Evolutionary conservation across 2,329 filamentous ascomycete genomes (phyloP), one percentile per base, ranked within the genome.

Genomic region (Coleophoma eucalyptorum): DNA sequence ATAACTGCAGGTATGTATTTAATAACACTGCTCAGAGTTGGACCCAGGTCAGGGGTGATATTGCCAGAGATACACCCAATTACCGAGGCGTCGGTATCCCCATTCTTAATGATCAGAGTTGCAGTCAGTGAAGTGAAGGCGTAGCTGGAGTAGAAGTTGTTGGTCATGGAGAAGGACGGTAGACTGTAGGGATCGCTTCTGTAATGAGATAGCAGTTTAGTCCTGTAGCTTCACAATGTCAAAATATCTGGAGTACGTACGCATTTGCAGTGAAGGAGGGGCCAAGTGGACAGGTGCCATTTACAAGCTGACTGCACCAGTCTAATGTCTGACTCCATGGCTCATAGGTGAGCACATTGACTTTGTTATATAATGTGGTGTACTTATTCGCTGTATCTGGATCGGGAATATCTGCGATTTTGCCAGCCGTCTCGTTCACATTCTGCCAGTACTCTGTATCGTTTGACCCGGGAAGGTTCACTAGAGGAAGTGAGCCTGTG

Each of bases 41-140:
- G 65, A 5, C 92, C 91, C 4, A 99, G 75, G 59, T 89, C 86
- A 0, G 94, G 94, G 0, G 93, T 97, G 51, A 97, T 79, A 51
- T 81, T 82, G n/a, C 89, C 80, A 26, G 87, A 87, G 33, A 97
- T 76, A 65, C 94, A 99, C 46, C 85, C 90, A 41, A 97, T 79
- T 48, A 80, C 72, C 13, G 83, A 83, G 15, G 74, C 78, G 2
- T 66, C 71, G 0, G 64, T 54, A 65, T 96, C 86, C 56, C 91
- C 92, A 49, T 91, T 88, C 52, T 87, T 81, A 51, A 97, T 79
- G 50, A 81, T 71, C 45, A 97, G 77, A 0, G 83, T 90, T 8
- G 89, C 77, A 6, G 84, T 78, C 56, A 97, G 84, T 1, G 92
- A 93, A 2, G 89, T 79, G 65, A 99, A 96, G 4, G 89, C 81